These are phyloP conservation scores for Trichoderma koningii DNA, from an alignment of 2,329 filamentous ascomycete species.

Conservation along the genomic window DNA sequence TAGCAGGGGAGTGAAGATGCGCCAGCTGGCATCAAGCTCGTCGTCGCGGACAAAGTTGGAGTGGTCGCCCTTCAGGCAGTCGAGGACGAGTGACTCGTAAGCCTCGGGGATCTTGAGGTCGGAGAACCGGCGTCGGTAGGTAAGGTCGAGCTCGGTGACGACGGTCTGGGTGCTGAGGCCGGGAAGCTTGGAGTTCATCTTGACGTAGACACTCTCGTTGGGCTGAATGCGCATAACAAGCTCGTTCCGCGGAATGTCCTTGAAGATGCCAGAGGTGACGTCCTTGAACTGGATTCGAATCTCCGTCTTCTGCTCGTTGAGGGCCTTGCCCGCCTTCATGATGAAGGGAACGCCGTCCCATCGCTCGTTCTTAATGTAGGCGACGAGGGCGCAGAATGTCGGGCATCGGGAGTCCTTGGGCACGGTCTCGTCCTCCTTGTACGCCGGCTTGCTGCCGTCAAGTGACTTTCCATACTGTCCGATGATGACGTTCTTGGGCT, in stretches of 20 bases:
- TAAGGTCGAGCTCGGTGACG: constrained; percentile 95
- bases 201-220: constrained; percentile 99
- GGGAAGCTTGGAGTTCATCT: constrained; percentile 99
- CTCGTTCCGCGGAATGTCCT: constrained; percentile 98
- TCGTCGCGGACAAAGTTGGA: constrained; percentile 99
- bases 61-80: constrained; percentile 97
- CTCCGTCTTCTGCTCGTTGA: constrained; percentile 99
- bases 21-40: constrained; percentile 96
- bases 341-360: constrained; percentile 99
- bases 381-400: constrained; percentile 95
- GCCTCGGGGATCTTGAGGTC: constrained; percentile 99
- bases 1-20: constrained; percentile 94
- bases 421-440: constrained; percentile 98
- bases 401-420: constrained; percentile 97
- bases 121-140: constrained; percentile 96
- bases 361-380: constrained; percentile 98
- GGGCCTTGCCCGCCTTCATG: constrained; percentile 96
- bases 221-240: constrained; percentile 98
- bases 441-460: constrained; percentile 93
- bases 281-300: constrained; percentile 99
- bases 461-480: constrained; percentile 97
- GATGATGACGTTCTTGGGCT: constrained; percentile 99
- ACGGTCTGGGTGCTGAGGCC: constrained; percentile 99
- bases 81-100: constrained; percentile 95
- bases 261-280: constrained; percentile 98